phyloP scores from a whole-genome alignment of 306 rosid species.

The Fagus crenata region DNA sequence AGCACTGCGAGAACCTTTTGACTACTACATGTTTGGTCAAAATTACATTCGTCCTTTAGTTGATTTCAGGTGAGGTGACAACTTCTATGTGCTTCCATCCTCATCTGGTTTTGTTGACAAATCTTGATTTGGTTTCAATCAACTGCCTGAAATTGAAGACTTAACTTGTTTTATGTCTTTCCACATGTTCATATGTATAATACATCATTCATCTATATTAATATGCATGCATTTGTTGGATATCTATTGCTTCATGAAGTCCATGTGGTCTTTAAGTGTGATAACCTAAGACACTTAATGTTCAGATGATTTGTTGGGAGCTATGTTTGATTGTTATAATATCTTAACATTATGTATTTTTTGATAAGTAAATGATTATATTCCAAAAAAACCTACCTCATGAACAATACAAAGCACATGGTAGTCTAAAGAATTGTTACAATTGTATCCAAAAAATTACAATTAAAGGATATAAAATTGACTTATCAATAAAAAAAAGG shows the following conservation, averaged over 20 bases:
- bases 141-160: conserved; percentile 3
- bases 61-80: conserved; percentile 74
- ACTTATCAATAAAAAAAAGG: too few species aligned
- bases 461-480: too few species aligned
- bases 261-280: background rate
- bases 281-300: background rate
- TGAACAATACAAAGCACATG: too few species aligned
- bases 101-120: conserved; percentile 29
- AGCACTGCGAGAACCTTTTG: conserved; percentile 93
- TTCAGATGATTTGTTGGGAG: background rate
- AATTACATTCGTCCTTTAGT: conserved; percentile 87
- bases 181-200: background rate
- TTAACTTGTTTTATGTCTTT: background rate
- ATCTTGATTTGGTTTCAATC: conserved; percentile 16
- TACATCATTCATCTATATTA: background rate
- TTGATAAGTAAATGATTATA: too few species aligned
- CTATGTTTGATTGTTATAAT: background rate
- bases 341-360: too few species aligned
- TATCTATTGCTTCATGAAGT: conserved; percentile 2
- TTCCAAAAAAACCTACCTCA: too few species aligned
- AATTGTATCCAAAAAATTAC: too few species aligned
- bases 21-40: conserved; percentile 91
- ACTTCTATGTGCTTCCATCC: conserved; percentile 26
- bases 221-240: background rate
- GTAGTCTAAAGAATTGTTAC: too few species aligned